Base-by-base conservation (phyloP, 2,329 filamentous ascomycete genomes). In the Alternaria novae-zelandiae region DNA sequence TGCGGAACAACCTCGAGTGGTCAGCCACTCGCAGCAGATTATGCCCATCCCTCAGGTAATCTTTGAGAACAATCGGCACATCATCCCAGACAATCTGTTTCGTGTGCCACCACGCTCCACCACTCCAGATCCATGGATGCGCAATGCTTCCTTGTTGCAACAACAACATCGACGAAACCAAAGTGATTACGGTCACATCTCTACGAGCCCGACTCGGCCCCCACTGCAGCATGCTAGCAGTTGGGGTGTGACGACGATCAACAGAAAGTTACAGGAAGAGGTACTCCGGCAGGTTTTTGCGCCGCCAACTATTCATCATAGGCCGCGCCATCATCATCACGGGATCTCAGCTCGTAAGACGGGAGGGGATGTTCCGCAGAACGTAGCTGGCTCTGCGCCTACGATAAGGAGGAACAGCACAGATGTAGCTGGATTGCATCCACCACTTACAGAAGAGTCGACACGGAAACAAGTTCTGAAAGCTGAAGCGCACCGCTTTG, bases 171-270 rank as follows among this genome's bases (percentile, higher is more conserved):
- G 76, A 13, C 72, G 78, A 21, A 77, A 79, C 47, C 75, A 78
- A 54, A 79, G 76, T 54, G 73, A 78, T n/a, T 66, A 74, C 44
- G 74, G 72, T 12, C 68, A 72, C 25, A 55, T 50, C 7, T 59
- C 73, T 45, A 66, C 69, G 32, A 76, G 66, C 44, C 69, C 71
- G 5, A 60, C 67, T 6, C 74, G 83, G 44, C 82, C 83, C 26
- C 70, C 83, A 26, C 80, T 85, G 49, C 84, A 83, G 54, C 83
- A 85, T 51, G 82, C 83, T 32, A 81, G 83, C 53, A 89, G 86
- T 65, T 97, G 95, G 94, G 94, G 95, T 8, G 93, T 94, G 15
- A 97, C 94, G 0, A 94, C 91, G 21, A 92, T 97, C 62, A 98
- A 98, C 77, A 91, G 92, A 72, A 89, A 90, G 63, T 82, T 98